Conservation (phyloP, 1,284 basidiomycete species). For the Cystodermella granulosa region DNA sequence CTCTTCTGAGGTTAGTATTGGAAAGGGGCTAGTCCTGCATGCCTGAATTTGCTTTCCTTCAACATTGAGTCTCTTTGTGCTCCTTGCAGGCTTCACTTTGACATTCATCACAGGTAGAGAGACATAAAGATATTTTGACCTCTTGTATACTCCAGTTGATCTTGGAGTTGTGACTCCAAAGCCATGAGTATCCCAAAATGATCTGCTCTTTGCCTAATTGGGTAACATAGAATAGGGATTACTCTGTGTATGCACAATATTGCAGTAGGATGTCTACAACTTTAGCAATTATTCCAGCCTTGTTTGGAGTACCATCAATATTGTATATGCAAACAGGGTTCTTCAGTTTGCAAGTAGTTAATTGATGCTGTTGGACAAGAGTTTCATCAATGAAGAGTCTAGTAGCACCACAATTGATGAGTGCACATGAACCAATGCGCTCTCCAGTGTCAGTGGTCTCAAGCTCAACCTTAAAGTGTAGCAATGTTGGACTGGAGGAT, state of each 20-base stretch:
- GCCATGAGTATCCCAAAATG: neutral
- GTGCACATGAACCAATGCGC: neutral
- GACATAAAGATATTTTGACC: too few relatives aligned
- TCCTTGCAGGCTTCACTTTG: too few relatives aligned
- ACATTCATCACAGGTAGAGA: too few relatives aligned
- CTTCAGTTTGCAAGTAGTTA: neutral
- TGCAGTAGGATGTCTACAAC: neutral
- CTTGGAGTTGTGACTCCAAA: neutral
- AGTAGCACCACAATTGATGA: neutral
- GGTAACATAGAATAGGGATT: neutral
- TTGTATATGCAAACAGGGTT: neutral
- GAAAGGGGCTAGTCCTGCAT: neutral
- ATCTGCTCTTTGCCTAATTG: neutral
- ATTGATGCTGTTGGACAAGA: neutral
- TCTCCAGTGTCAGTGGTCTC: neutral
- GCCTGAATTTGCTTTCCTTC: neutral
- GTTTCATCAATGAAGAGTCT: neutral
- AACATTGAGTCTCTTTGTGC: neutral
- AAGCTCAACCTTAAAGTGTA: neutral
- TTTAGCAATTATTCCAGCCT: neutral
- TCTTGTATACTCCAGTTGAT: neutral
- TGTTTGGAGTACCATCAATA: neutral
- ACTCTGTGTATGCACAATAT: neutral
- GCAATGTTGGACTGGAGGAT: constrained; percentile 41
- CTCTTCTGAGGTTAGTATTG: neutral